Conservation (phyloP, 257 asterid genomes). For the Solanum sparsipilum region DNA sequence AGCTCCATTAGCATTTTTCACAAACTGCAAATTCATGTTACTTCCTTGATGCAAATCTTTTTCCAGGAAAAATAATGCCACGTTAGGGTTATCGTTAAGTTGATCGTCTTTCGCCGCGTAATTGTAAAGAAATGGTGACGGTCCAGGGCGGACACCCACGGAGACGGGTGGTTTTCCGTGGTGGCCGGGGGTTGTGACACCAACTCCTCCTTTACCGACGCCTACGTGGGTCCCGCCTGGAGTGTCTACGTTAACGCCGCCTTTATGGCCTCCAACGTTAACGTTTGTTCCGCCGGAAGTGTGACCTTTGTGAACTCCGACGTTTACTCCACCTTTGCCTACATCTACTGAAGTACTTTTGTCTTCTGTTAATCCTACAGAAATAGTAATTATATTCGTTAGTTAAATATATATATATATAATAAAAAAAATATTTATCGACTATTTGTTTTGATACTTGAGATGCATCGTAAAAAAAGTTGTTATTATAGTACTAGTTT, state of each 20-base stretch:
- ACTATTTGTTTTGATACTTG: too few relatives aligned
- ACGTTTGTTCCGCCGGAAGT: constrained; percentile 1
- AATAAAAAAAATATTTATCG: too few relatives aligned
- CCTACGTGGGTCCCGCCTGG: constrained; percentile 32
- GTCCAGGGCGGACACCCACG: constrained; percentile 28
- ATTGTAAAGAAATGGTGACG: constrained; percentile 18
- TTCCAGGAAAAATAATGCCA: constrained; percentile 62
- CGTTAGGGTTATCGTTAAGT: constrained; percentile 46
- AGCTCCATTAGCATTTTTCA: constrained; percentile 11
- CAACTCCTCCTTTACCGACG: constrained; percentile 41
- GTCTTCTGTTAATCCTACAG: constrained; percentile 39
- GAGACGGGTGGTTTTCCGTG: constrained; percentile 51
- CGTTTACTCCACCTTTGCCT: constrained; percentile 15
- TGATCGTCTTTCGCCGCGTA: constrained; percentile 68
- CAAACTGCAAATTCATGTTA: constrained; percentile 40
- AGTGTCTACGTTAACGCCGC: constrained; percentile 26
- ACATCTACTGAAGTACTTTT: constrained; percentile 22
- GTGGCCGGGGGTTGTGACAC: constrained; percentile 21
- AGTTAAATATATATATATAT: too few relatives aligned
- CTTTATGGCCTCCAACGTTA: constrained; percentile 16
- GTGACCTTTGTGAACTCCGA: background rate
- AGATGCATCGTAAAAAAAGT: too few relatives aligned
- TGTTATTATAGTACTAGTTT: background rate
- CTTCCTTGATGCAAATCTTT: constrained; percentile 48
- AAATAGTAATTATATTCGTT: background rate